These are phyloP conservation scores for Corymbia calophylla DNA, from an alignment of 441 rosid species.

Conservation along the genomic window DNA sequence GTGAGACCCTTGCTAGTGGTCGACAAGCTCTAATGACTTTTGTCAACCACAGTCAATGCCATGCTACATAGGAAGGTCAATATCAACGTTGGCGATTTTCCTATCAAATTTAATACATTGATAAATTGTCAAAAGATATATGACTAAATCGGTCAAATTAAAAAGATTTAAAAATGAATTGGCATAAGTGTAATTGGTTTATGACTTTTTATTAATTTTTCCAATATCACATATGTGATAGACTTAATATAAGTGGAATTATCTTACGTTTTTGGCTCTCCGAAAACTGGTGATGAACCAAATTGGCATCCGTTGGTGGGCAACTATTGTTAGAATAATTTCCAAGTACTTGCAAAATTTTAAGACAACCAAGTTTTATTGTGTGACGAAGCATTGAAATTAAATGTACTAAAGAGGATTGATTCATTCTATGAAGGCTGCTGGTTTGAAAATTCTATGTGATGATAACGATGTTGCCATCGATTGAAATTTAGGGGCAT, in stretches of 20 bases:
- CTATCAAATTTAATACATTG: background rate
- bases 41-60: background rate
- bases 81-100: background rate
- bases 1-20: too few species aligned
- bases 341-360: background rate
- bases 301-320: background rate
- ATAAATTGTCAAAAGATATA: background rate
- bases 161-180: background rate
- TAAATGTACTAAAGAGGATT: background rate
- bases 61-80: fast-evolving
- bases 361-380: background rate
- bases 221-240: fast-evolving
- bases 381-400: background rate
- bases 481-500: background rate
- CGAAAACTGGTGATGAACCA: background rate
- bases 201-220: background rate
- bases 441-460: background rate
- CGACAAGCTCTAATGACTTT: background rate
- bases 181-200: background rate
- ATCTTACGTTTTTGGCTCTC: background rate
- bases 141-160: fast-evolving
- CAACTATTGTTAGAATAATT: background rate
- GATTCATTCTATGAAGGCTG: background rate
- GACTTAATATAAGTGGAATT: background rate
- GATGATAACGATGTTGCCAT: background rate